phyloP scores from a whole-genome alignment of 2,329 filamentous ascomycete genomes.

The Diaporthe australafricana region DNA sequence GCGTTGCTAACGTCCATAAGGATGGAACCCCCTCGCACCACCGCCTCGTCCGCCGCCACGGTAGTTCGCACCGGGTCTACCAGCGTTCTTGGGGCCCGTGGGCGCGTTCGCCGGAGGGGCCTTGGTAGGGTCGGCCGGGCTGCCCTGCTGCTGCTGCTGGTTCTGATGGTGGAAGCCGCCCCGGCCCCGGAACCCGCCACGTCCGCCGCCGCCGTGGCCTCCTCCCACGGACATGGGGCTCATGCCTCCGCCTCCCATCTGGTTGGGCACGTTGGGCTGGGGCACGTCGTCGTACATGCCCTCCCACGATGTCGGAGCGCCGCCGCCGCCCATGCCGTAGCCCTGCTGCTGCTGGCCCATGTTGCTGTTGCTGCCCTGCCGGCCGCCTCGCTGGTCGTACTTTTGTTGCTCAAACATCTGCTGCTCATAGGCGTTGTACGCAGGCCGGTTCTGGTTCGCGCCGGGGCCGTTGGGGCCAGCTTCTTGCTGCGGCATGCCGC shows the following conservation, averaged over 20 bases:
- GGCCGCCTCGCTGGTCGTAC: slow-evolving; percentile 68
- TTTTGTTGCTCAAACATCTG: slow-evolving; percentile 83
- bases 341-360: slow-evolving; percentile 44
- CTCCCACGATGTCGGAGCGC: slow-evolving; percentile 89
- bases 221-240: slow-evolving; percentile 11
- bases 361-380: slow-evolving; percentile 41
- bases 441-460: slow-evolving; percentile 57
- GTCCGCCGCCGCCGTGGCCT: slow-evolving; percentile 55
- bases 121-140: slow-evolving; percentile 63
- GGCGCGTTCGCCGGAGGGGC: slow-evolving; percentile 84
- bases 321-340: slow-evolving; percentile 54
- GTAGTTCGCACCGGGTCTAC: slow-evolving; percentile 91
- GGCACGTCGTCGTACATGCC: slow-evolving; percentile 98
- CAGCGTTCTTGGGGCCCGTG: slow-evolving; percentile 95
- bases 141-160: slow-evolving; percentile 47
- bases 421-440: slow-evolving; percentile 78
- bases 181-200: slow-evolving; percentile 50
- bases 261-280: slow-evolving; percentile 72
- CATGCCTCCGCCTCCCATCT: slow-evolving; percentile 47
- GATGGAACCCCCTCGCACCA: slow-evolving; percentile 81
- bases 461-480: slow-evolving; percentile 41
- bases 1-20: slow-evolving; percentile 63
- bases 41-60: slow-evolving; percentile 87
- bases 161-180: slow-evolving; percentile 51
- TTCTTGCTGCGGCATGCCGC: slow-evolving; percentile 49